phyloP scores from a whole-genome alignment of 73 alveolate species.

The Paramecium caudatum region DNA sequence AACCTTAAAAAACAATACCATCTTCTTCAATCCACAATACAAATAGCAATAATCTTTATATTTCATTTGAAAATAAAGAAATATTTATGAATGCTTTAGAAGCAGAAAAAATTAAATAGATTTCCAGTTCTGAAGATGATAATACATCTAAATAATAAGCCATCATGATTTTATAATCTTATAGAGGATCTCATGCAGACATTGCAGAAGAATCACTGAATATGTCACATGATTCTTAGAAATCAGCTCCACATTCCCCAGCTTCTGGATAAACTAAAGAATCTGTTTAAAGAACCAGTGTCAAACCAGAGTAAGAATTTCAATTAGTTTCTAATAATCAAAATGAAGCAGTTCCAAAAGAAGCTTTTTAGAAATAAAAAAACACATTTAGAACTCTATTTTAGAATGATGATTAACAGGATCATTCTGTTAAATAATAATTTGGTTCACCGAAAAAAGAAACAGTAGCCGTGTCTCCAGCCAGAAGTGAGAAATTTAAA shows the following conservation, averaged over 20 bases:
- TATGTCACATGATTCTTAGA: constrained; percentile 5
- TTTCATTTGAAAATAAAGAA: constrained; percentile 69
- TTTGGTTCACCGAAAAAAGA: background rate
- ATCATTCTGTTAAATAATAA: background rate
- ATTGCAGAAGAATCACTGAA: constrained; percentile 49
- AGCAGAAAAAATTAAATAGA: background rate
- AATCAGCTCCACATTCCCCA: constrained; percentile 62
- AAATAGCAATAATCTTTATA: constrained; percentile 23
- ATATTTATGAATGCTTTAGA: constrained; percentile 67
- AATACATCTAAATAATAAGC: background rate
- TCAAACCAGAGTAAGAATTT: constrained; percentile 22
- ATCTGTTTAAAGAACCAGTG: constrained; percentile 33
- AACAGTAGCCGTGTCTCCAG: constrained; percentile 40
- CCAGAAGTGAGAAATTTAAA: constrained; percentile 58
- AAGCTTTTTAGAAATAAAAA: constrained; percentile 37
- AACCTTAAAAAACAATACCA: background rate
- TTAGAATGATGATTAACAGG: constrained; percentile 1
- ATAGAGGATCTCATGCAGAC: constrained; percentile 63
- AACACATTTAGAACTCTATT: constrained; percentile 62
- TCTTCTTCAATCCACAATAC: background rate
- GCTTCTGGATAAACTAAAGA: constrained; percentile 65
- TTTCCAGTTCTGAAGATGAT: background rate
- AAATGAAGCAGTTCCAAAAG: constrained; percentile 50
- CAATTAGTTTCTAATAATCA: background rate
- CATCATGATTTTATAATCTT: constrained; percentile 48